phyloP scores from a whole-genome alignment of 2,329 filamentous ascomycete genomes.

The Talaromyces sp. region DNA sequence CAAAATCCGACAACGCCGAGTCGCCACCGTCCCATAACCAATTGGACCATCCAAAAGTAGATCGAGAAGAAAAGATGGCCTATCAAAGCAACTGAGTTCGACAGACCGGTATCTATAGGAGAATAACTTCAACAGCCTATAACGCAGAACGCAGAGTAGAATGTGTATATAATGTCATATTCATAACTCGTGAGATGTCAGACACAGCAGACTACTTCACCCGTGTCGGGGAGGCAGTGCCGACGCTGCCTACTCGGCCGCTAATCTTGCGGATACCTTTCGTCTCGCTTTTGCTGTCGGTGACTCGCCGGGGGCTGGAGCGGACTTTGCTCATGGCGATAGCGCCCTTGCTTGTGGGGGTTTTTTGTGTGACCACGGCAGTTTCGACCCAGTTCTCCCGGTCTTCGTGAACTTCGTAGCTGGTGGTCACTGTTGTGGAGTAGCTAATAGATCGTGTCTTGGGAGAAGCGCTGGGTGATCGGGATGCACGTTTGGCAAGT shows the following conservation, averaged over 20 bases:
- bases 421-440: conserved; percentile 62
- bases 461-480: conserved; percentile 64
- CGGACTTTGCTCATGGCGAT: conserved; percentile 63
- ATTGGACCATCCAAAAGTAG: conserved; percentile 1
- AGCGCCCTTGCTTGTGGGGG: conserved; percentile 52
- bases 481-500: conserved; percentile 62
- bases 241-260: conserved; percentile 45
- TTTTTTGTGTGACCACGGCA: conserved; percentile 41
- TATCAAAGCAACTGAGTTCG: not conserved
- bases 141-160: conserved; percentile 13
- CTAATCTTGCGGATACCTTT: conserved; percentile 47
- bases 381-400: conserved; percentile 62
- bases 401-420: conserved; percentile 63
- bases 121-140: conserved; percentile 12
- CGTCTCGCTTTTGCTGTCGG: conserved; percentile 38
- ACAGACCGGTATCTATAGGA: conserved; percentile 12
- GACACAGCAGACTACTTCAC: conserved; percentile 24
- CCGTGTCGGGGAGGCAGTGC: conserved; percentile 30
- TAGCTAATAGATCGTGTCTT: conserved; percentile 69
- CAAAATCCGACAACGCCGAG: conserved; percentile 12
- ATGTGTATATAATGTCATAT: conserved; percentile 16
- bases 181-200: conserved; percentile 9
- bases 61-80: not conserved
- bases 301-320: conserved; percentile 47
- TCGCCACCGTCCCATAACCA: not conserved